Percentiles rank a stretch among this genome's conserved stretches.
These are phyloP conservation scores for Amoebophrya sp. DNA, from an alignment of 169 alveolate species.

Conservation along the genomic window DNA sequence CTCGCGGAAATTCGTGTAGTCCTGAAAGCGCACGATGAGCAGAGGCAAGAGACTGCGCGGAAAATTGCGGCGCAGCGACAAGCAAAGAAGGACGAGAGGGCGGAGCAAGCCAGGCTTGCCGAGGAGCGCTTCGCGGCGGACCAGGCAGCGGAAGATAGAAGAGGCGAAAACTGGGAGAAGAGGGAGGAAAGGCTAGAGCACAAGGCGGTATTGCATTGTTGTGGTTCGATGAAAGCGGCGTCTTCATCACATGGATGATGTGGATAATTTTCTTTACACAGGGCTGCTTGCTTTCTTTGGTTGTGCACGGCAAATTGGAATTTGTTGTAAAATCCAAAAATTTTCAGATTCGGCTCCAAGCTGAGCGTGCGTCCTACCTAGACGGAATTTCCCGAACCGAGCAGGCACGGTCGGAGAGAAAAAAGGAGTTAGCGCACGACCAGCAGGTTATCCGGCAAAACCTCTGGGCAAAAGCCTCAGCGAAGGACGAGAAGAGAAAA, in stretches of 20 bases:
- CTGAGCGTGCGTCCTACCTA: neutral
- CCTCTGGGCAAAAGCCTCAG: neutral
- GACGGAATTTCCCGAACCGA: neutral
- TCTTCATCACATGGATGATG: no score
- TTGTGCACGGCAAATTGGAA: no score
- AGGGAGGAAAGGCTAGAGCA: neutral
- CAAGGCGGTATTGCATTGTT: constrained; percentile 4
- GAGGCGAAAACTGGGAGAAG: neutral
- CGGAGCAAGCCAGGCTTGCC: neutral
- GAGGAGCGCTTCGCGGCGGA: neutral
- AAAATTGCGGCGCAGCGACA: neutral
- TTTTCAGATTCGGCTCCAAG: neutral
- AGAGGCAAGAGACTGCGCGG: neutral
- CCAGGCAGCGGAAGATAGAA: neutral
- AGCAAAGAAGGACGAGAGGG: neutral
- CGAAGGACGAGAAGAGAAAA: neutral
- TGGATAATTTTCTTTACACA: no score
- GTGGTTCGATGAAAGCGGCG: no score
- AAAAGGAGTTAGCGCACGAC: constrained; percentile 3
- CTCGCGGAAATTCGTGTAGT: neutral
- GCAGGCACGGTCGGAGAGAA: neutral
- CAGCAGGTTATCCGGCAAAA: neutral
- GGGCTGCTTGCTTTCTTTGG: no score
- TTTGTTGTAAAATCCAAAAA: no score
- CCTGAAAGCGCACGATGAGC: neutral